A percentile compares a stretch with the other conserved stretches of the same genome.
phyloP scores from a whole-genome alignment of 805 yeast genomes.

The Candida oleophila region DNA sequence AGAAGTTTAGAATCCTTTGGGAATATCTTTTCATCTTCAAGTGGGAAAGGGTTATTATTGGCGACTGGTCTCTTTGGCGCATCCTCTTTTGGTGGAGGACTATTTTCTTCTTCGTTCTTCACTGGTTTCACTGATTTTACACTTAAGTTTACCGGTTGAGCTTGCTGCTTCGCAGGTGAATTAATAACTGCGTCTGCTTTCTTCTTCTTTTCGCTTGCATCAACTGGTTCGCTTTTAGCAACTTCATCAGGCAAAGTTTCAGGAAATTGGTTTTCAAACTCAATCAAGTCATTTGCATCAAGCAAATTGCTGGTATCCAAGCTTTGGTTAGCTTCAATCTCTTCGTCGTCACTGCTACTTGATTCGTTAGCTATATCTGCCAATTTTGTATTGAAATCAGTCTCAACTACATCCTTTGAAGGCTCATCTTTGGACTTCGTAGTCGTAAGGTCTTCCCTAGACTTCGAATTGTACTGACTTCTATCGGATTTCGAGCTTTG shows the following conservation, averaged over 20 bases:
- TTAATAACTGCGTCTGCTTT: background rate
- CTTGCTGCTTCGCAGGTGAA: too few species aligned
- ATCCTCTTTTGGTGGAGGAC: background rate
- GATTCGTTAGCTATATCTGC: background rate
- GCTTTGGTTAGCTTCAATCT: constrained; percentile 1
- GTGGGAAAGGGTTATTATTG: constrained; percentile 1
- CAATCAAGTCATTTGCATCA: constrained; percentile 3
- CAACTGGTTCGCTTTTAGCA: background rate
- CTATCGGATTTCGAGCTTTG: constrained; percentile 20
- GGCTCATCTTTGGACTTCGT: background rate
- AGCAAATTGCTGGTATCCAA: background rate
- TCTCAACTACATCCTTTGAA: background rate
- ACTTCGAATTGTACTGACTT: constrained; percentile 6
- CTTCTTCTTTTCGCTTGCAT: background rate
- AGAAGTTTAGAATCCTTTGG: background rate
- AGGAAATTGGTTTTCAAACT: constrained; percentile 7
- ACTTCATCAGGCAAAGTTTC: constrained; percentile 3
- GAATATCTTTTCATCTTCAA: constrained; percentile 4
- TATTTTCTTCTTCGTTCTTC: too few species aligned
- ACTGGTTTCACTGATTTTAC: too few species aligned
- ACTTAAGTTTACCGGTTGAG: background rate
- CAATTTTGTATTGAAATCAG: background rate
- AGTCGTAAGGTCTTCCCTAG: background rate
- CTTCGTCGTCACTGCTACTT: constrained; percentile 1
- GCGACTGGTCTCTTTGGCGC: background rate